phyloP scores from a whole-genome alignment of 116 monocot genomes.

The Iris pallida region DNA sequence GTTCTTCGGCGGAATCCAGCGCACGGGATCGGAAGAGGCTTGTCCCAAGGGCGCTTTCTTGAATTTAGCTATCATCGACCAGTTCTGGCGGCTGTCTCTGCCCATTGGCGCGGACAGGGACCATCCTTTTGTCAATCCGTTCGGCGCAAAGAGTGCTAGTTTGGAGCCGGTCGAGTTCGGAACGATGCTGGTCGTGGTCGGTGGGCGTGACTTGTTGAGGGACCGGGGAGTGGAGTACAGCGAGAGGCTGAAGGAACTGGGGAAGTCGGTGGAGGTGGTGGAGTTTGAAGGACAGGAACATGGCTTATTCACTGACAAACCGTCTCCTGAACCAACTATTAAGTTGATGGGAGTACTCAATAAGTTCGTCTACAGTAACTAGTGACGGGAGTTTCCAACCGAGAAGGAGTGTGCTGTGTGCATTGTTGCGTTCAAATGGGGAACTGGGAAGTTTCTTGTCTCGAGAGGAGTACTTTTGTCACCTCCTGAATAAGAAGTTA shows the following conservation, averaged over 20 bases:
- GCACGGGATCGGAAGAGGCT: slow-evolving; percentile 39
- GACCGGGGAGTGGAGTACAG: slow-evolving; percentile 49
- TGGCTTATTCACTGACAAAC: slow-evolving; percentile 42
- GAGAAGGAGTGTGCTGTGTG: too few relatives aligned
- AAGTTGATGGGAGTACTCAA: slow-evolving; percentile 30
- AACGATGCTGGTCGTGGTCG: slow-evolving; percentile 53
- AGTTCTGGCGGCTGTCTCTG: slow-evolving; percentile 55
- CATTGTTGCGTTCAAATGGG: too few relatives aligned
- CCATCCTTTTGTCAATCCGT: slow-evolving; percentile 53
- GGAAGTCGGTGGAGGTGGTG: slow-evolving; percentile 49
- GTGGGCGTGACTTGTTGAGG: slow-evolving; percentile 43
- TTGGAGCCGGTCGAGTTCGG: slow-evolving; percentile 25
- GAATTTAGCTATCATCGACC: slow-evolving; percentile 36
- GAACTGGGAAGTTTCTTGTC: too few relatives aligned
- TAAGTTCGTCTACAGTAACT: neutral
- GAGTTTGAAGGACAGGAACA: slow-evolving; percentile 55
- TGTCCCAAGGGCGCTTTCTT: slow-evolving; percentile 60
- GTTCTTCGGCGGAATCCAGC: slow-evolving; percentile 43
- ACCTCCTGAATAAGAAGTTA: too few relatives aligned
- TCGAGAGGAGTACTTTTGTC: too few relatives aligned
- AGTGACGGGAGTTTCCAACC: too few relatives aligned
- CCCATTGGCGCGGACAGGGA: slow-evolving; percentile 43
- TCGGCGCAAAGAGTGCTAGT: slow-evolving; percentile 31
- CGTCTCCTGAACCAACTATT: slow-evolving; percentile 28
- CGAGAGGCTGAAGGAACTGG: slow-evolving; percentile 38